These are phyloP conservation scores for Ceratorhiza oryzae-sativae DNA, from an alignment of 1,284 basidiomycete species.

Conservation along the genomic window DNA sequence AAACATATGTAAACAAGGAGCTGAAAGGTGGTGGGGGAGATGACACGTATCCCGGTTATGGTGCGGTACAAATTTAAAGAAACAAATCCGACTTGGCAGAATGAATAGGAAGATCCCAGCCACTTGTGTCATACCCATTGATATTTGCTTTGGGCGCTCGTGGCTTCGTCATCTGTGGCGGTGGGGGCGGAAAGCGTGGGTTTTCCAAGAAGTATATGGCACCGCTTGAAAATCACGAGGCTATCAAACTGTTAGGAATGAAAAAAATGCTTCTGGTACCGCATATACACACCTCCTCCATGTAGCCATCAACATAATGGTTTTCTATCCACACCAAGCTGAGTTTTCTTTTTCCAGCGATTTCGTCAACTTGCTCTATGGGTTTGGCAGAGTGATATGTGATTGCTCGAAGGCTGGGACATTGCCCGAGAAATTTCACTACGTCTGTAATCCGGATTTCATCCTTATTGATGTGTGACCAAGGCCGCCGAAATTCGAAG, in stretches of 20 bases:
- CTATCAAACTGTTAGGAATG: not conserved
- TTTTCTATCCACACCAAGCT: slow-evolving; percentile 17
- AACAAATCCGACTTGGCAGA: slow-evolving; percentile 32
- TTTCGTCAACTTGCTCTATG: not conserved
- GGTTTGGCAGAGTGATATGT: slow-evolving; percentile 19
- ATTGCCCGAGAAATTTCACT: not conserved
- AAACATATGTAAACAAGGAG: no score
- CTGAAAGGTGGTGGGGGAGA: no score
- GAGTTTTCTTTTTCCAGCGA: not conserved
- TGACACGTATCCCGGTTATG: no score
- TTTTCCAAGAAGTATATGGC: slow-evolving; percentile 7
- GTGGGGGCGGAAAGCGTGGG: not conserved
- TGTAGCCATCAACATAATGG: slow-evolving; percentile 26
- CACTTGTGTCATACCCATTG: slow-evolving; percentile 21
- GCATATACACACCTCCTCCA: slow-evolving; percentile 25
- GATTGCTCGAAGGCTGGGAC: slow-evolving; percentile 2
- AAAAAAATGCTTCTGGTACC: not conserved
- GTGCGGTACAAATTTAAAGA: not conserved
- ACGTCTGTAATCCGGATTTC: not conserved
- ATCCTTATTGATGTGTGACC: slow-evolving; percentile 17
- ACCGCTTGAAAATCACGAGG: slow-evolving; percentile 14
- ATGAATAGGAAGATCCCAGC: slow-evolving; percentile 28
- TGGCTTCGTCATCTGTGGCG: slow-evolving; percentile 21
- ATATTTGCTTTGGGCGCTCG: slow-evolving; percentile 3
- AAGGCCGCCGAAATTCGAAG: slow-evolving; percentile 33